Conservation (phyloP, 2,329 filamentous ascomycete genomes). For the Calcarisporium arbuscula region DNA sequence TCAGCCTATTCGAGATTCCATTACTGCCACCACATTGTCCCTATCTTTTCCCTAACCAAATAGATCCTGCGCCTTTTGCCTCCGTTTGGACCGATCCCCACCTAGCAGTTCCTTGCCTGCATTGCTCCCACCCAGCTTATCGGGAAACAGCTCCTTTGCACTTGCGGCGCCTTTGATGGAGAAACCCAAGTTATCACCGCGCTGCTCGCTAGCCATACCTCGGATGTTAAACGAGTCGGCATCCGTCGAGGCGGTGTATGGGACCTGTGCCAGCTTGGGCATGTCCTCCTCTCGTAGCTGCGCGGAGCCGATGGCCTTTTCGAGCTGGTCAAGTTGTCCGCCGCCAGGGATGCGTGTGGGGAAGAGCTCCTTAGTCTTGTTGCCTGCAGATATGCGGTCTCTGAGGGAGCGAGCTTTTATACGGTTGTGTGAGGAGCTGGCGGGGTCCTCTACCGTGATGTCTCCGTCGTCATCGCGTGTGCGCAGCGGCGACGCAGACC, state of each 20-base stretch:
- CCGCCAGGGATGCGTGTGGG: constrained; percentile 24
- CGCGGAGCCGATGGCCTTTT: constrained; percentile 31
- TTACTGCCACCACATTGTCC: neutral
- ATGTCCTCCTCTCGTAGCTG: constrained; percentile 30
- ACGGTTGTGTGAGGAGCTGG: constrained; percentile 27
- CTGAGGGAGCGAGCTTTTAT: constrained; percentile 26
- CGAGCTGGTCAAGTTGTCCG: constrained; percentile 30
- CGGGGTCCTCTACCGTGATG: constrained; percentile 26
- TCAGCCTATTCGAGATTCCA: neutral
- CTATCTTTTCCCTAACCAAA: constrained; percentile 44
- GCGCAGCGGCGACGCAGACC: constrained; percentile 45
- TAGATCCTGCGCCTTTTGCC: constrained; percentile 66
- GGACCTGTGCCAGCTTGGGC: constrained; percentile 53
- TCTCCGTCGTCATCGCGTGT: constrained; percentile 32
- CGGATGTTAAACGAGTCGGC: constrained; percentile 51
- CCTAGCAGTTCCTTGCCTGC: constrained; percentile 64
- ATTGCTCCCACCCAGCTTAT: constrained; percentile 51
- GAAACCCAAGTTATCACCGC: constrained; percentile 43
- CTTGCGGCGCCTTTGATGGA: constrained; percentile 59
- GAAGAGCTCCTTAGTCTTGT: constrained; percentile 32
- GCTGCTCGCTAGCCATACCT: constrained; percentile 44
- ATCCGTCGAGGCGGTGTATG: constrained; percentile 35
- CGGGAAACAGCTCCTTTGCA: constrained; percentile 63
- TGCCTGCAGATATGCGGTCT: constrained; percentile 23
- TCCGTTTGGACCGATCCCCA: constrained; percentile 42